A percentile compares a stretch with the other conserved stretches of the same genome.
phyloP scores from a whole-genome alignment of 1,284 basidiomycete species.

The Cryptococcus sp. region DNA sequence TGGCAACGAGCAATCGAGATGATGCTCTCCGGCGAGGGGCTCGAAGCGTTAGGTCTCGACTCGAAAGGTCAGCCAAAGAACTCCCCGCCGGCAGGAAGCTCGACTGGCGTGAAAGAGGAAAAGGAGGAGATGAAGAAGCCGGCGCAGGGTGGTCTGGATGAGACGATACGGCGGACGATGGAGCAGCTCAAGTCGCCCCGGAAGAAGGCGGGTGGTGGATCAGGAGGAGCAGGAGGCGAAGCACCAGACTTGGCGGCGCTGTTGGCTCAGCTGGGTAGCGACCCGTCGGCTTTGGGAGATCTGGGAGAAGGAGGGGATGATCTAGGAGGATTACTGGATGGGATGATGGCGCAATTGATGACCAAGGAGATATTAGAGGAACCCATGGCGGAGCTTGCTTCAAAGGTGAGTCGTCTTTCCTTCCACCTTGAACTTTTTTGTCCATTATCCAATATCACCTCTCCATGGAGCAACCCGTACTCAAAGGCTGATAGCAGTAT shows the following conservation, averaged over 20 bases:
- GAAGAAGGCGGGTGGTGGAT: constrained; percentile 31
- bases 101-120: constrained; percentile 20
- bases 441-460: no score
- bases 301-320: constrained; percentile 56
- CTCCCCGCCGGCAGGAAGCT: not conserved
- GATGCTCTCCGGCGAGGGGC: constrained; percentile 61
- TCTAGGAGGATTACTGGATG: constrained; percentile 72
- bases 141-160: constrained; percentile 59
- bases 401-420: constrained; percentile 57
- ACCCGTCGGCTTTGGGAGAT: constrained; percentile 53
- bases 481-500: constrained; percentile 54
- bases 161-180: constrained; percentile 71
- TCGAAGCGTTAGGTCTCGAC: constrained; percentile 53
- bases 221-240: constrained; percentile 15
- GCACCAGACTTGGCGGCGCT: constrained; percentile 25
- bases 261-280: constrained; percentile 42
- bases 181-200: constrained; percentile 60
- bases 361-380: constrained; percentile 89
- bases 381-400: constrained; percentile 78
- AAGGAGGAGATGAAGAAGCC: constrained; percentile 23
- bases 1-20: constrained; percentile 68
- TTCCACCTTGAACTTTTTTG: no score
- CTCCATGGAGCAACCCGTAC: no score
- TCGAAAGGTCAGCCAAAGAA: not conserved
- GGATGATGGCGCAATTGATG: constrained; percentile 91